Base-by-base conservation (phyloP, 2,329 filamentous ascomycete species). In the Aulographum hederae region DNA sequence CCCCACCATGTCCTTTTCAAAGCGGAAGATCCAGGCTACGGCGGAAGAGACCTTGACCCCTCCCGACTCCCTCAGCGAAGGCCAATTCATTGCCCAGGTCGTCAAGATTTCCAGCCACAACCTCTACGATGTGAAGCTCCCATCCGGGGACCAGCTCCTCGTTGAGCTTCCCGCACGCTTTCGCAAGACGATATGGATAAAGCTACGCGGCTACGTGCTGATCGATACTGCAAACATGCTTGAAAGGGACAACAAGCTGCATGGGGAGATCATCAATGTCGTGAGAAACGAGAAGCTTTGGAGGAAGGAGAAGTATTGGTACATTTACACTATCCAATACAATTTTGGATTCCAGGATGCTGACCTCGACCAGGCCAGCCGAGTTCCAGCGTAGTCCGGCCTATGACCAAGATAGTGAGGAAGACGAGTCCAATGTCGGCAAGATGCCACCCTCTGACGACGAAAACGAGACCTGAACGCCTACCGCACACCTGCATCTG, bases 131-230 rank as follows among this genome's bases (percentile, higher is more conserved):
- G 81, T 86, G 47, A 65, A 75, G 47, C 60, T 85, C 18, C 73
- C 85, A 16, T 63, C 65, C 43, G 36, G 39, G 11, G 4, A 17
- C 11, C 3, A 27, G 10, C 54, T 86, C 25, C 59, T 91, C 13
- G 75, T 84, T 15, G 84, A 94, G 60, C 69, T 98, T 14, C 77
- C 80, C 6, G 62, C 81, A 17, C 73, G 74, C 26, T 94, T 95
- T 50, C 78, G 86, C 38, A 89, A 81, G 40, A 89, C 81, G 2
- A 81, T 95, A 39, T 95, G 82, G 80, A 78, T 95, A 51, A 85
- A 79, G 54, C 73, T 82, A 13, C 79, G 84, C 18, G 81, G 82
- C 1, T 95, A 76, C 52, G 84, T 94, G 18, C 57, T 95, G 8
- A 66, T 93, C 11, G 79, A 95, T n/a, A 8, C 5, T 16, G 16